Percentiles rank a stretch among this genome's conserved stretches.
Evolutionary conservation across 495 filamentous ascomycete species (phyloP).

Genomic region (Friedmanniomyces endolithicus): DNA sequence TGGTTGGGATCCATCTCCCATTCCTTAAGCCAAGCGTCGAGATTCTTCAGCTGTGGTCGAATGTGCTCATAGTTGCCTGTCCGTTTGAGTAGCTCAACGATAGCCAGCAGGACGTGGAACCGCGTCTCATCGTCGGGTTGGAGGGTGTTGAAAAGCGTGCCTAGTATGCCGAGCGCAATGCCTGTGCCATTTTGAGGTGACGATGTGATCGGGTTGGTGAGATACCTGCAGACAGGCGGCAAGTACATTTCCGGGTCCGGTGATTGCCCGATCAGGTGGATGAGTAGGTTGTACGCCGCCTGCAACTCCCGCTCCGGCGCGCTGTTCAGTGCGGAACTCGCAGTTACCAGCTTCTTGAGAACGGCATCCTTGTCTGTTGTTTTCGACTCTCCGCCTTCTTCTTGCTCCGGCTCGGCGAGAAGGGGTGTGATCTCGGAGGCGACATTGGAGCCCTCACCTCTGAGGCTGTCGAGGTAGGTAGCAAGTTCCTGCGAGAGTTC

Average conservation of each 20-base stretch:
- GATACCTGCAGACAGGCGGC: slow-evolving; percentile 71
- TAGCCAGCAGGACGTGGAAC: slow-evolving; percentile 78
- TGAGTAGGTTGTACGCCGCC: slow-evolving; percentile 86
- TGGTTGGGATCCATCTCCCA: slow-evolving; percentile 80
- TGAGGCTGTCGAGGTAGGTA: slow-evolving; percentile 60
- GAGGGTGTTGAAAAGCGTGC: slow-evolving; percentile 94
- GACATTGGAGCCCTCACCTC: slow-evolving; percentile 44
- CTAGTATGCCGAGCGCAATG: slow-evolving; percentile 74
- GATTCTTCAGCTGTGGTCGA: slow-evolving; percentile 59
- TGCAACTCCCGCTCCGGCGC: slow-evolving; percentile 94
- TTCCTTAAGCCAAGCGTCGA: slow-evolving; percentile 66
- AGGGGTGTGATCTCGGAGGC: slow-evolving; percentile 60
- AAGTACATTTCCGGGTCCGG: slow-evolving; percentile 74
- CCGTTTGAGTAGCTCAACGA: slow-evolving; percentile 66
- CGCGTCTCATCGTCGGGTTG: slow-evolving; percentile 56
- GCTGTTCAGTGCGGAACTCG: slow-evolving; percentile 56
- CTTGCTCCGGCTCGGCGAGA: slow-evolving; percentile 30
- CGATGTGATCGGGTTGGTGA: slow-evolving; percentile 71
- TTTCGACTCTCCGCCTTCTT: slow-evolving; percentile 28
- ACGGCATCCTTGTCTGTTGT: slow-evolving; percentile 58
- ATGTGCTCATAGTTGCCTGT: slow-evolving; percentile 56
- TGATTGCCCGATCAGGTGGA: slow-evolving; percentile 80
- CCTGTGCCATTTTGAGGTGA: slow-evolving; percentile 73
- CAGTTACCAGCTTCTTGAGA: slow-evolving; percentile 74
- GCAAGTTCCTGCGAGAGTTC: slow-evolving; percentile 84